Conservation (phyloP, 306 rosid species). For the Dalbergia cultrata region DNA sequence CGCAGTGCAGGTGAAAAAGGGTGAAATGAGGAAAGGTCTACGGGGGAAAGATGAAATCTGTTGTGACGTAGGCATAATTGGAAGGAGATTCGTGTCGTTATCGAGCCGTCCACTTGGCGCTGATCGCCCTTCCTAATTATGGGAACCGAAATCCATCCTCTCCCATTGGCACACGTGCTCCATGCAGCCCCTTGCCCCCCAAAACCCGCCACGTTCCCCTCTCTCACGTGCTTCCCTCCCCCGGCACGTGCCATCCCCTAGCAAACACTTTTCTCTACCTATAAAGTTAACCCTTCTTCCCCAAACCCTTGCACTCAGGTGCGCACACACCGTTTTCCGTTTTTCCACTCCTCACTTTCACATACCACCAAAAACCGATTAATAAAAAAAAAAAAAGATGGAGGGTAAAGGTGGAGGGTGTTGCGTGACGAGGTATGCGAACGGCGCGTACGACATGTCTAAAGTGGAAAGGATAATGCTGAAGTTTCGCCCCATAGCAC, state of each 20-base stretch:
- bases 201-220: conserved; percentile 26
- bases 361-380: background rate
- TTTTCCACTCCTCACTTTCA: background rate
- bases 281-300: conserved; percentile 38
- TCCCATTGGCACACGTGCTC: conserved; percentile 50
- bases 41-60: background rate
- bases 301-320: background rate
- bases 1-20: no score
- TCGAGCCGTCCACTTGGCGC: conserved; percentile 55
- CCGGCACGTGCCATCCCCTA: conserved; percentile 18
- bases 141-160: background rate
- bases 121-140: conserved; percentile 16
- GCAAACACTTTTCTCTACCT: background rate
- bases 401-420: conserved; percentile 70
- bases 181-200: background rate
- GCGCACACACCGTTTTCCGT: background rate
- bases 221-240: conserved; percentile 49
- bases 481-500: conserved; percentile 78
- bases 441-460: conserved; percentile 53
- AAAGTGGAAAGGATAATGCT: conserved; percentile 69
- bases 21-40: no score
- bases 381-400: conserved; percentile 32
- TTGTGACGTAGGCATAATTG: conserved; percentile 1
- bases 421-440: conserved; percentile 61
- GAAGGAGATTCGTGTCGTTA: conserved; percentile 10